A percentile compares a stretch with the other conserved stretches of the same genome.
Conservation (phyloP, 768 basidiomycete species). For the Collybiopsis confluens region DNA sequence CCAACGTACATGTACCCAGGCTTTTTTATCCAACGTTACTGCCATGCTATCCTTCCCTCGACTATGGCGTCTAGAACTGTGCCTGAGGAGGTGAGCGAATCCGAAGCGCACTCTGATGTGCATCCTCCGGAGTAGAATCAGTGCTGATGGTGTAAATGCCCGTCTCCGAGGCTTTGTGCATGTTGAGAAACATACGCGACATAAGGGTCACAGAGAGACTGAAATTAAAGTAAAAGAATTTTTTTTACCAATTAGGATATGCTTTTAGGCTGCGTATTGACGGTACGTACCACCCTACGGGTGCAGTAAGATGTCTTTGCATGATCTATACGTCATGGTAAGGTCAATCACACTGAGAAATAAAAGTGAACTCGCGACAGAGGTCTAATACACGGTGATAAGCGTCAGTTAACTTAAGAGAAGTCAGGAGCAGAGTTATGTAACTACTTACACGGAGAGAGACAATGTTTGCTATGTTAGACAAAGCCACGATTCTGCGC, state of each 20-base stretch:
- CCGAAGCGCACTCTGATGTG: no score
- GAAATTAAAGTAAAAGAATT: not conserved
- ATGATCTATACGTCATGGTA: not conserved
- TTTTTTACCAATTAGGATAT: not conserved
- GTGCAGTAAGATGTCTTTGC: not conserved
- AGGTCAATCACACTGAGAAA: not conserved
- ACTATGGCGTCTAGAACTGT: no score
- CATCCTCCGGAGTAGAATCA: no score
- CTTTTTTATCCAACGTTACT: no score
- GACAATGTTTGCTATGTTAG: not conserved
- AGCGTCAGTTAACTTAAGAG: not conserved
- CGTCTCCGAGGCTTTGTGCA: not conserved
- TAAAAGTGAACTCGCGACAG: not conserved
- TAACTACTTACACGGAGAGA: not conserved
- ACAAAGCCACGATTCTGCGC: not conserved
- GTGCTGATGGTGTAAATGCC: conserved; percentile 2
- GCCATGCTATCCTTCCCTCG: no score
- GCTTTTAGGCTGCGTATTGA: no score
- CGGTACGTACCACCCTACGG: not conserved
- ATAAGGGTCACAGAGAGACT: conserved; percentile 1
- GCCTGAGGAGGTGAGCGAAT: no score
- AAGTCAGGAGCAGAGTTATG: no score
- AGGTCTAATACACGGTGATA: not conserved
- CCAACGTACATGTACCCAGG: no score
- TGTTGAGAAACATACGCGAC: conserved; percentile 1